A percentile compares a stretch with the other conserved stretches of the same genome.
Evolutionary conservation across 2,329 filamentous ascomycete genomes (phyloP).

Genomic region (Trichoderma guizhouense): DNA sequence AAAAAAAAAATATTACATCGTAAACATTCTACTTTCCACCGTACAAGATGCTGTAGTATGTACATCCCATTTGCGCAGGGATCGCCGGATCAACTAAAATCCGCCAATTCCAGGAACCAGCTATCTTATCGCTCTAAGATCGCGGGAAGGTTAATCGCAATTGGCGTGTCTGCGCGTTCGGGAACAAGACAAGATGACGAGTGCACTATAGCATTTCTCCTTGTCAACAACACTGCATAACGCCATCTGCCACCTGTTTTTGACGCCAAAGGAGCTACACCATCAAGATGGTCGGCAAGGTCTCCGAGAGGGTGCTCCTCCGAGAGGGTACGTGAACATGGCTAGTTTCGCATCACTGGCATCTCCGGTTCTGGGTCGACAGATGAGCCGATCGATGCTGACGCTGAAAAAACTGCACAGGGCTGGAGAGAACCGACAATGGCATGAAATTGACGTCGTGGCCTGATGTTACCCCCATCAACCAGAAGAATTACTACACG

Average conservation of each 20-base stretch:
- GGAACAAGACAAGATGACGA: constrained; percentile 7
- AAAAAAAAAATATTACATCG: background rate
- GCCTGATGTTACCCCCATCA: constrained; percentile 90
- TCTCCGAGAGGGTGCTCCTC: constrained; percentile 62
- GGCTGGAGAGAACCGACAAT: constrained; percentile 95
- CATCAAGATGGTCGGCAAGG: constrained; percentile 58
- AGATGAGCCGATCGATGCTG: background rate
- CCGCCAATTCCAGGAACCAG: background rate
- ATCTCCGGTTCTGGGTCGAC: background rate
- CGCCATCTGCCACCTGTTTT: background rate
- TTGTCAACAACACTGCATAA: background rate
- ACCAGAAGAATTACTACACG: constrained; percentile 99
- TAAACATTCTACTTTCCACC: background rate
- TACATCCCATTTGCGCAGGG: background rate
- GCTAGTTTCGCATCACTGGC: background rate
- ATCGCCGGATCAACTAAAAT: background rate
- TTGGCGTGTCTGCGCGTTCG: constrained; percentile 16
- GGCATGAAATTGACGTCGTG: constrained; percentile 94
- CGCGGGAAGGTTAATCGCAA: constrained; percentile 9
- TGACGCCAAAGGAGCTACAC: constrained; percentile 29
- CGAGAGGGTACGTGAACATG: constrained; percentile 51
- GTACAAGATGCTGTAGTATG: too few relatives aligned
- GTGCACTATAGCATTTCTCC: background rate
- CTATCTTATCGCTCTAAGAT: constrained; percentile 17
- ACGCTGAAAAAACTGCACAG: constrained; percentile 43